Evolutionary conservation across 2,329 filamentous ascomycete genomes (phyloP).

Genomic region (Ceratocystis albifundus): DNA sequence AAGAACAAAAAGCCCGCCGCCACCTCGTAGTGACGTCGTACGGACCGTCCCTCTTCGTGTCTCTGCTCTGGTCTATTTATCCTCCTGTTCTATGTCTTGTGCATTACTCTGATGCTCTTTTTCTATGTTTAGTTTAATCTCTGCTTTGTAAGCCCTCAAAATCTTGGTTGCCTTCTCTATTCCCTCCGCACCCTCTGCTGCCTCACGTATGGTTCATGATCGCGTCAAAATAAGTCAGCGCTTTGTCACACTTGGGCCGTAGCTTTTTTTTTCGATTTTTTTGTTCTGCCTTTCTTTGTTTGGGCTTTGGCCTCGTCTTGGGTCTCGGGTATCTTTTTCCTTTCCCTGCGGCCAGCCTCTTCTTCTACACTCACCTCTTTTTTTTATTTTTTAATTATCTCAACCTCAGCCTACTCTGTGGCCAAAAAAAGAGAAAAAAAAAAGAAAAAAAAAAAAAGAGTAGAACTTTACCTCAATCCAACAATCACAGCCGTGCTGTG

Average conservation of each 20-base stretch:
- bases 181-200: neutral
- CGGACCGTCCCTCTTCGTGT: neutral
- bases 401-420: neutral
- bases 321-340: neutral
- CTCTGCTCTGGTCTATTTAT: too few species aligned
- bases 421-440: too few species aligned
- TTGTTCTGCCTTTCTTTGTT: neutral
- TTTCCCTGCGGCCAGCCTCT: neutral
- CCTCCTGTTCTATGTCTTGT: neutral
- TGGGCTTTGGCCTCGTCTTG: neutral
- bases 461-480: neutral
- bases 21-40: neutral
- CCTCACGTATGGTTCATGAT: neutral
- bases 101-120: neutral
- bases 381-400: too few species aligned
- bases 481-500: neutral
- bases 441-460: neutral
- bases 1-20: neutral
- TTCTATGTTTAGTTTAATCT: neutral
- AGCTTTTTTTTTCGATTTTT: slow-evolving; percentile 1
- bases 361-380: neutral
- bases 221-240: neutral
- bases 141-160: neutral
- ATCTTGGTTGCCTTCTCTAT: neutral
- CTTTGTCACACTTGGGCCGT: slow-evolving; percentile 7